A percentile compares a stretch with the other conserved stretches of the same genome.
phyloP scores from a whole-genome alignment of 2,329 filamentous ascomycete species.

The Fusarium papillatum region DNA sequence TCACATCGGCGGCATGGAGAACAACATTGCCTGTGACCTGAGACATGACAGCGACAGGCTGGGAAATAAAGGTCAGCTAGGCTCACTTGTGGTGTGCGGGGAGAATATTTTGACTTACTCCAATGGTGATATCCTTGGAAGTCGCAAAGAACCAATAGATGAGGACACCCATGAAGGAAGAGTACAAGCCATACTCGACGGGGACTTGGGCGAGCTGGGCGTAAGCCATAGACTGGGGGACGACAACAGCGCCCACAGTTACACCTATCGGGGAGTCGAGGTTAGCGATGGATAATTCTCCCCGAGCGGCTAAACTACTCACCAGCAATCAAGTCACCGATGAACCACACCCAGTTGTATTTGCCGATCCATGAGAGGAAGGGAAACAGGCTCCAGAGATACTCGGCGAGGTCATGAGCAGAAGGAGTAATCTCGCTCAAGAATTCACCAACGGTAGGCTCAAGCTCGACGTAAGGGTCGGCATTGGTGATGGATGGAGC shows the following conservation, averaged over 20 bases:
- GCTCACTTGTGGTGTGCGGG: background rate
- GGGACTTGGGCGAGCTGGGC: constrained; percentile 62
- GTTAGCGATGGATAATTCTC: constrained; percentile 33
- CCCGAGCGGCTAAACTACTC: constrained; percentile 31
- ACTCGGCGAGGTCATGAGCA: constrained; percentile 45
- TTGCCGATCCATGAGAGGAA: constrained; percentile 64
- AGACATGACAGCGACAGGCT: constrained; percentile 69
- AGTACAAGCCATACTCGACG: constrained; percentile 67
- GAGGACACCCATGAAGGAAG: constrained; percentile 95
- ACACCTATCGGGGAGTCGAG: constrained; percentile 44
- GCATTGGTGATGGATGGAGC: constrained; percentile 53
- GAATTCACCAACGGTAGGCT: constrained; percentile 58
- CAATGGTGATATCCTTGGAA: constrained; percentile 91
- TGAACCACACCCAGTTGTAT: constrained; percentile 62
- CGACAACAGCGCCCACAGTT: constrained; percentile 66
- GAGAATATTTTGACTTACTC: constrained; percentile 64
- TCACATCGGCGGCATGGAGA: constrained; percentile 50
- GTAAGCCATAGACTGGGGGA: constrained; percentile 69
- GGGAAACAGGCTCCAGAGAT: constrained; percentile 60
- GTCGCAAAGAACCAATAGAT: constrained; percentile 99
- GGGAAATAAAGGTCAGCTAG: constrained; percentile 31
- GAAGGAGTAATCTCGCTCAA: constrained; percentile 54
- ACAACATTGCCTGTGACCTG: constrained; percentile 65
- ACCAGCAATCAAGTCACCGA: constrained; percentile 62
- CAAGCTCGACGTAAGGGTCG: constrained; percentile 55